phyloP scores from a whole-genome alignment of 306 rosid genomes.

The Begonia fuchsioides region DNA sequence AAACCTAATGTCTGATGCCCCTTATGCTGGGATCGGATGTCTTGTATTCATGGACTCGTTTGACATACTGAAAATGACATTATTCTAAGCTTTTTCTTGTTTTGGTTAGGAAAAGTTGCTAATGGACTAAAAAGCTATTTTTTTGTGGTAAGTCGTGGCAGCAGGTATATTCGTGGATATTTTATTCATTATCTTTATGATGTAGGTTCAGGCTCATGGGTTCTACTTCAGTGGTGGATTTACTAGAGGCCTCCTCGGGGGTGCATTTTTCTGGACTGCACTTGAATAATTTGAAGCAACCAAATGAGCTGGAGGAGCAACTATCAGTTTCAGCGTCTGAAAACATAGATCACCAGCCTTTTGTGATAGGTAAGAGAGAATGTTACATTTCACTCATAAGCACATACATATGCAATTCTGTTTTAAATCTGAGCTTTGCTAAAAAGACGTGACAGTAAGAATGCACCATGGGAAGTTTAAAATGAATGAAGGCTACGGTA shows the following conservation, averaged over 20 bases:
- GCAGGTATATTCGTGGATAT: not conserved
- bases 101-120: conserved; percentile 1
- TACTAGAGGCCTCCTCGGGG: conserved; percentile 81
- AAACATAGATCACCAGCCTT: conserved; percentile 55
- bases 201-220: conserved; percentile 42
- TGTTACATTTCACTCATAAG: too few relatives aligned
- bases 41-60: not conserved
- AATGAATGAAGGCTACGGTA: too few relatives aligned
- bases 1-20: not conserved
- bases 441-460: too few relatives aligned
- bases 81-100: too few relatives aligned
- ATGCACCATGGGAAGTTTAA: too few relatives aligned
- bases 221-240: conserved; percentile 52
- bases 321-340: conserved; percentile 45
- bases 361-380: conserved; percentile 57
- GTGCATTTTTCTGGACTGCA: conserved; percentile 93
- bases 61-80: not conserved
- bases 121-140: not conserved
- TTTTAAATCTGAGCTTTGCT: too few relatives aligned
- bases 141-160: too few relatives aligned
- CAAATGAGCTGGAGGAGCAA: conserved; percentile 26
- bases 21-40: not conserved
- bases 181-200: conserved; percentile 2
- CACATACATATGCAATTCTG: too few relatives aligned
- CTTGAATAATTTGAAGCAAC: conserved; percentile 46